Conservation (phyloP, 2,329 filamentous ascomycete genomes). For the Arthrobotrys pseudoclavata region DNA sequence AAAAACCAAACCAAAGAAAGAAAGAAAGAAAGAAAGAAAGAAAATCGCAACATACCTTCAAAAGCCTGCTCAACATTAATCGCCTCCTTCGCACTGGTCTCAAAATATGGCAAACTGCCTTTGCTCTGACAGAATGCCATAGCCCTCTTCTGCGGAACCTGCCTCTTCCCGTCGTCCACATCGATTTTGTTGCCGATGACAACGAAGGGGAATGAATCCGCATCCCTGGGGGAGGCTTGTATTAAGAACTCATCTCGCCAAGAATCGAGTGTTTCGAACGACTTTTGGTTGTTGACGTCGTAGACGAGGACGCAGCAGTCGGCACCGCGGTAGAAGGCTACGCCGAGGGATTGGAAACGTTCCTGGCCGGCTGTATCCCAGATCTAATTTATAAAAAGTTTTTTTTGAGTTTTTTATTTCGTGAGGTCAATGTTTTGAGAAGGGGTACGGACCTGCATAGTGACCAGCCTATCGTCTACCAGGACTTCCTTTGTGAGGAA, state of each 20-base stretch:
- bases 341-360: constrained; percentile 94
- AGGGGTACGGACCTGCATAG: constrained; percentile 83
- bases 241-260: constrained; percentile 99
- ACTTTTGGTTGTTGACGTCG: constrained; percentile 99
- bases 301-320: constrained; percentile 98
- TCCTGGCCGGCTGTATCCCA: constrained; percentile 99
- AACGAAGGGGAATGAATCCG: constrained; percentile 97
- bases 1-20: neutral
- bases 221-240: constrained; percentile 94
- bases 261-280: constrained; percentile 97
- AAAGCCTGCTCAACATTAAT: constrained; percentile 95
- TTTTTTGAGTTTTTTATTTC: constrained; percentile 52
- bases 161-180: constrained; percentile 93
- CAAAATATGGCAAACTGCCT: constrained; percentile 97
- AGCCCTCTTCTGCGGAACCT: constrained; percentile 95
- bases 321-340: constrained; percentile 96
- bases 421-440: neutral
- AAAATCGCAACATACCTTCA: constrained; percentile 68
- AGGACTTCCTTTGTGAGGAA: constrained; percentile 98
- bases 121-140: constrained; percentile 98
- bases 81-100: constrained; percentile 98
- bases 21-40: neutral
- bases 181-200: constrained; percentile 99
- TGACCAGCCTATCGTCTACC: constrained; percentile 96
- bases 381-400: constrained; percentile 72